Evolutionary conservation across 352 stramenopile species (phyloP).

Genomic region (Phytophthora sojae): DNA sequence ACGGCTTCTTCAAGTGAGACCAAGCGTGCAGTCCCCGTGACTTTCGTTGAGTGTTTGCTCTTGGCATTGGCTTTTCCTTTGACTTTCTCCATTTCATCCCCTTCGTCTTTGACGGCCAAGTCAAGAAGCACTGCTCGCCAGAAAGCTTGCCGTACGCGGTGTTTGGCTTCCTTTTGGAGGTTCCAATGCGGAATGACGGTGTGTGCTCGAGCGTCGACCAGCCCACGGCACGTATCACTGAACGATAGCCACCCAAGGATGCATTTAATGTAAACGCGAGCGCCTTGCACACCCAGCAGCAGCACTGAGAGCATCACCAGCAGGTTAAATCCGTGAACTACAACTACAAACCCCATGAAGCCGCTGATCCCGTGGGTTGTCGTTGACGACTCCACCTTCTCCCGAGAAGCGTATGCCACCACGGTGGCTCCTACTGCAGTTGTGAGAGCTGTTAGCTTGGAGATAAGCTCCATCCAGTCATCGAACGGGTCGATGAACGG

Average conservation of each 20-base stretch:
- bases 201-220: background rate
- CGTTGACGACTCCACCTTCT: background rate
- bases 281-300: background rate
- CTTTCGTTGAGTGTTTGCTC: too few relatives aligned
- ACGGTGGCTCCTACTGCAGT: background rate
- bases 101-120: background rate
- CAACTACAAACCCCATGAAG: background rate
- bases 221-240: background rate
- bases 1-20: background rate
- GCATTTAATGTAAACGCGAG: background rate
- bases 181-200: background rate
- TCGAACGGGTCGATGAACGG: background rate
- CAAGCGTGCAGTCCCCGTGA: background rate
- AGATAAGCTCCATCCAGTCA: background rate
- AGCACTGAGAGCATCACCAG: background rate
- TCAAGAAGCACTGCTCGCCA: background rate
- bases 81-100: background rate
- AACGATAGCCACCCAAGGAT: background rate
- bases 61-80: background rate
- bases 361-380: background rate
- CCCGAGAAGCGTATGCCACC: background rate
- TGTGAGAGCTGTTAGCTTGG: background rate
- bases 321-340: background rate
- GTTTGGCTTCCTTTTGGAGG: background rate
- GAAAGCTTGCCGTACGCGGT: background rate